Conservation (phyloP, 176 grass and related monocot genomes). For the Zizania latifolia region DNA sequence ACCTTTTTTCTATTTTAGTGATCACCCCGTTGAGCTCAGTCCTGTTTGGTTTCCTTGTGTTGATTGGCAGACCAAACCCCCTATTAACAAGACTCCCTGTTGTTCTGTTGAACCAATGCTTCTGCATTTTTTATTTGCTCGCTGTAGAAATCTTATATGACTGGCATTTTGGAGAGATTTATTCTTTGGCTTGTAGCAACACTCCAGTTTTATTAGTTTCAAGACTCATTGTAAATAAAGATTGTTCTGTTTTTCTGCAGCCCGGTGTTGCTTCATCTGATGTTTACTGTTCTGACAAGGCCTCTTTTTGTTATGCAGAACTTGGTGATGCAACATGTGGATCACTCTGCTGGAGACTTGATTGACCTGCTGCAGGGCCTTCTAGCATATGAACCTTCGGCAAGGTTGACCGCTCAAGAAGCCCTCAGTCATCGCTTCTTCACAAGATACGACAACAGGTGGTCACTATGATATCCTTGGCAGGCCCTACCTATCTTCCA, state of each 20-base stretch:
- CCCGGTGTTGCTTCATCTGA: background rate
- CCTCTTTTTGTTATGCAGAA: constrained; percentile 17
- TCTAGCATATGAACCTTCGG: constrained; percentile 33
- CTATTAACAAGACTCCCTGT: too few relatives aligned
- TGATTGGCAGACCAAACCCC: too few relatives aligned
- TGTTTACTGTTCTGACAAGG: background rate
- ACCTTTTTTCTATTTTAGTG: too few relatives aligned
- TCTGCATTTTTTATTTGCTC: background rate
- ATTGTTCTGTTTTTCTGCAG: background rate
- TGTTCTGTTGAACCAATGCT: background rate
- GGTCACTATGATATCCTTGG: background rate
- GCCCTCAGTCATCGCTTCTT: constrained; percentile 37
- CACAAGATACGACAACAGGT: background rate
- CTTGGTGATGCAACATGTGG: constrained; percentile 57
- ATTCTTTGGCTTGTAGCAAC: background rate
- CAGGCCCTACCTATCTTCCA: background rate
- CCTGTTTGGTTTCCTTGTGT: too few relatives aligned
- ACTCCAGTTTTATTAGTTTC: background rate
- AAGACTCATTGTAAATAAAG: too few relatives aligned
- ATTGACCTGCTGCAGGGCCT: constrained; percentile 48
- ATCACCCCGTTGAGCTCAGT: too few relatives aligned
- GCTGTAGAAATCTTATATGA: background rate
- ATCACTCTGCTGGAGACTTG: constrained; percentile 52
- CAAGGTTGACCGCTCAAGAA: constrained; percentile 39
- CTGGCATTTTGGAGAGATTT: background rate